Evolutionary conservation across 2,329 filamentous ascomycete species (phyloP), one percentile per base, ranked within the genome.

Genomic region (Aspergillus candidus): DNA sequence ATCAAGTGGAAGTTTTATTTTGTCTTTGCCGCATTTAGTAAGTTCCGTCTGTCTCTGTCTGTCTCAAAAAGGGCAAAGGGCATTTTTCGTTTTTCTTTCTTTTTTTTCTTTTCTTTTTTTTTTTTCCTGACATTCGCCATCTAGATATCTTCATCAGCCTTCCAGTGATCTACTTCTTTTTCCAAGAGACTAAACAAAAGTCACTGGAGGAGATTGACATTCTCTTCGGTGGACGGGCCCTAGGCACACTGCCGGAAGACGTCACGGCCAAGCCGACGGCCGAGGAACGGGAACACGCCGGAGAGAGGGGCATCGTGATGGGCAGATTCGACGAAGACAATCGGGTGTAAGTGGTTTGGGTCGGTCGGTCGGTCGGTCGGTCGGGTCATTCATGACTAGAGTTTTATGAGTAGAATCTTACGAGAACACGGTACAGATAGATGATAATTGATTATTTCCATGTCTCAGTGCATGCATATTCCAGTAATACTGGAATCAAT

Each of bases 121-220:
- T 29, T 18, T 31, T 2, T 29, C 4, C 32, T 18, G 13, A 7
- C 27, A n/a, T 29, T n/a, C 14, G 4, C 18, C 18, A 7, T 39
- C 5, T 50, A 63, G 61, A 63, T 56, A 50, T 59, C 34, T 63
- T 56, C 14, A 37, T 69, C 13, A 66, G 70, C 1, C 43, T 74
- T 2, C 62, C 67, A 0, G 70, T 72, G 0, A 71, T 81, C 43
- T 73, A 62, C 49, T 69, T 77, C 44, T 61, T 75, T 43, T 79
- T 80, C 58, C 73, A 67, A 32, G 75, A 78, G 61, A 78, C 75
- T 0, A 77, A 75, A 53, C 69, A 74, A 8, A 63, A 75, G 31
- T 69, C 67, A 3, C 63, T 81, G 0, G 78, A 82, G 53, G 77
- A 80, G 51, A 80, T 82, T 46, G 76, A 79, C 52, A 52, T 76